A percentile compares a stretch with the other conserved stretches of the same genome.
Conservation (phyloP, 225 moss, liverwort and hornwort genomes). For the Takakia lepidozioides region DNA sequence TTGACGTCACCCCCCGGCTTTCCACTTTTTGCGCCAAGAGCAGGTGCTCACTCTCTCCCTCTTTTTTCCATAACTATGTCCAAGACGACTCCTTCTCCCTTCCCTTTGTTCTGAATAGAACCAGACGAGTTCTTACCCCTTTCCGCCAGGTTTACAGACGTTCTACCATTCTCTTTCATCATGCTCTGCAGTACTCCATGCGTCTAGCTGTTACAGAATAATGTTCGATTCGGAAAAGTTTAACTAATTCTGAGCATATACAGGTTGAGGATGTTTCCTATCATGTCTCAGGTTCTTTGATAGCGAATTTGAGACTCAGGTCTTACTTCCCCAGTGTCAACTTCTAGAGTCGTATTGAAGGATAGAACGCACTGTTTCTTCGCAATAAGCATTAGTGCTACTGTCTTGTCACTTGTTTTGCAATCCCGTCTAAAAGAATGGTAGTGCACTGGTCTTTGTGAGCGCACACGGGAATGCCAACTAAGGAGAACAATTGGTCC, state of each 20-base stretch:
- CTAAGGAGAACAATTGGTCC: background rate
- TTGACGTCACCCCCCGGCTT: constrained; percentile 44
- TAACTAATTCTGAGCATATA: too few relatives aligned
- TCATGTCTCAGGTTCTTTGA: too few relatives aligned
- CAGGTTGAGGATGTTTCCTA: too few relatives aligned
- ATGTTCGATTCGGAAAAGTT: background rate
- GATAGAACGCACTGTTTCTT: too few relatives aligned
- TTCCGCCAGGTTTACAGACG: background rate
- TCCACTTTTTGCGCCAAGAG: constrained; percentile 71
- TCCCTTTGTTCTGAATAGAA: too few relatives aligned
- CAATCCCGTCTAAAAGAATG: background rate
- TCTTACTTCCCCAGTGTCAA: background rate
- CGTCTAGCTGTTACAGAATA: background rate
- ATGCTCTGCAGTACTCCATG: background rate
- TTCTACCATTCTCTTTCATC: background rate
- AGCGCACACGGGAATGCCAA: background rate
- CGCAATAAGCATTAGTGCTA: background rate
- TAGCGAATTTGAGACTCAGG: background rate
- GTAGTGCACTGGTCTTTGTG: too few relatives aligned
- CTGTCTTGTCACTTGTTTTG: background rate
- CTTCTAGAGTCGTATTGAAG: background rate
- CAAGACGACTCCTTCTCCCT: too few relatives aligned
- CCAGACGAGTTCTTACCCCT: background rate
- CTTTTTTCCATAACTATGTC: too few relatives aligned
- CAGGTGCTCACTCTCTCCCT: constrained; percentile 43